A percentile compares a stretch with the other conserved stretches of the same genome.
These are phyloP conservation scores for Leptodermis oblonga DNA, from an alignment of 257 asterid genomes.

Conservation along the genomic window DNA sequence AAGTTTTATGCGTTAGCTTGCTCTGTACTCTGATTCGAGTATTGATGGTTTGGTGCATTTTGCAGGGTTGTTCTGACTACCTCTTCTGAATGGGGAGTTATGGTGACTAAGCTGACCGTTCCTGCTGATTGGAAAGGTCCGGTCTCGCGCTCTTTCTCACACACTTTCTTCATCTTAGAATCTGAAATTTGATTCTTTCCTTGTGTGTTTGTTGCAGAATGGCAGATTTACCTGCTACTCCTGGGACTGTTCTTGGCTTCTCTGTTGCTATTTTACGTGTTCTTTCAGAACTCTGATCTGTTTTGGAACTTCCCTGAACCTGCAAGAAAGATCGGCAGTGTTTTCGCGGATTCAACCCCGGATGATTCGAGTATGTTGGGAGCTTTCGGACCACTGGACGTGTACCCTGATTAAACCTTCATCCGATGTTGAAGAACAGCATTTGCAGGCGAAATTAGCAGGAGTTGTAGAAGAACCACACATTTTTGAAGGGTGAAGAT, in stretches of 20 bases:
- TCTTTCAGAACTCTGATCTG: conserved; percentile 82
- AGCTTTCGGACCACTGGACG: conserved; percentile 45
- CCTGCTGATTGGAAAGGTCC: conserved; percentile 98
- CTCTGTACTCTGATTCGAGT: background rate
- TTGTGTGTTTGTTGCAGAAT: conserved; percentile 50
- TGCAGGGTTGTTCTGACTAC: conserved; percentile 82
- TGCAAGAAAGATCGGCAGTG: conserved; percentile 36
- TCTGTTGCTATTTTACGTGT: conserved; percentile 54
- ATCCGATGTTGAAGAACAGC: background rate
- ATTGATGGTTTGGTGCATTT: conserved; percentile 7
- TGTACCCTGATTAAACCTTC: conserved; percentile 13
- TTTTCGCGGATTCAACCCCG: conserved; percentile 43
- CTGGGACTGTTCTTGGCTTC: conserved; percentile 88
- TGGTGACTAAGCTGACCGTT: conserved; percentile 74
- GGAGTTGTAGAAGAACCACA: background rate
- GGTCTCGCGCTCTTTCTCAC: conserved; percentile 12
- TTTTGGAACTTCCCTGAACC: conserved; percentile 94
- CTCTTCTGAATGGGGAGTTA: conserved; percentile 80
- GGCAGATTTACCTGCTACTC: conserved; percentile 84
- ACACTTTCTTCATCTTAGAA: background rate
- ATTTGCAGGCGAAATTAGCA: background rate
- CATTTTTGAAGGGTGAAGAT: background rate
- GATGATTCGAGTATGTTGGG: conserved; percentile 40
- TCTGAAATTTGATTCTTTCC: background rate
- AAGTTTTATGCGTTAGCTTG: background rate